Evolutionary conservation across 108 stramenopile genomes (phyloP).

Genomic region (Nitzschia sp.): DNA sequence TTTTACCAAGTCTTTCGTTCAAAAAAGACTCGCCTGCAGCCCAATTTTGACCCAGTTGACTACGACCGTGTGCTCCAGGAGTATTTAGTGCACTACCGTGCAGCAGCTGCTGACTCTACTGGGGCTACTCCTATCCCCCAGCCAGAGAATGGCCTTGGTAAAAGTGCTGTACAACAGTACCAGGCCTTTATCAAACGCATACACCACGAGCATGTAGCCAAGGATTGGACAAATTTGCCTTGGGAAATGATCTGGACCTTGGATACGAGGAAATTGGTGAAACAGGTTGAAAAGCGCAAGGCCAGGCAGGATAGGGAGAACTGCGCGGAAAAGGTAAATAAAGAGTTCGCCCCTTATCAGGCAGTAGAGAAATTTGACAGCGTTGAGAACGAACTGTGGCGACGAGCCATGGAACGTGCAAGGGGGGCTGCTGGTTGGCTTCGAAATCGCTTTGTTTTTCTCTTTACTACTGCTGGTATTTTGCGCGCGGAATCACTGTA

Average conservation of each 20-base stretch:
- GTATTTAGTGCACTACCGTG: no score
- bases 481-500: slow-evolving; percentile 9
- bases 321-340: neutral
- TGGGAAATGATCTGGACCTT: slow-evolving; percentile 2
- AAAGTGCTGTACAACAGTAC: no score
- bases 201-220: no score
- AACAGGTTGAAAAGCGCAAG: neutral
- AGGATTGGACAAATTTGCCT: no score
- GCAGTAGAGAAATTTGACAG: neutral
- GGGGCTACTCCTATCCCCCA: no score
- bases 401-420: neutral
- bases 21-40: no score
- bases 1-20: no score
- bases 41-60: no score
- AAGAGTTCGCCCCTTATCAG: neutral
- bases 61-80: no score
- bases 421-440: neutral
- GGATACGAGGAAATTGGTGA: neutral
- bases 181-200: no score
- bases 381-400: slow-evolving; percentile 6
- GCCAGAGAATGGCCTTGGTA: no score
- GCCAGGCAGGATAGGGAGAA: neutral
- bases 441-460: neutral
- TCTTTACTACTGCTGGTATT: neutral
- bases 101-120: no score